Conservation (phyloP, 2,329 filamentous ascomycete species). For the Pezicula carpinea region DNA sequence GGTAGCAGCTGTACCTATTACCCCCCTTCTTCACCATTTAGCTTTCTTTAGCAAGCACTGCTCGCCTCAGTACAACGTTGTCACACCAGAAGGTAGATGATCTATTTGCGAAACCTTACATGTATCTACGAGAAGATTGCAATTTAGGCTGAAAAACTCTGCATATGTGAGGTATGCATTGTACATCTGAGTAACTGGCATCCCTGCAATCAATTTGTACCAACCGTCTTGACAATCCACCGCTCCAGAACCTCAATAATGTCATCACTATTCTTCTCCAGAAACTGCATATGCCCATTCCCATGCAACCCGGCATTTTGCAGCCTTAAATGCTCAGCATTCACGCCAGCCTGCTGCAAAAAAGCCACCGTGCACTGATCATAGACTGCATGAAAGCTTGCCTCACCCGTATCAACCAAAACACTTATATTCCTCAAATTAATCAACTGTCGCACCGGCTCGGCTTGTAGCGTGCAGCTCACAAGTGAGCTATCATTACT, state of each 20-base stretch:
- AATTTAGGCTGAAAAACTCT: too few relatives aligned
- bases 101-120: too few relatives aligned
- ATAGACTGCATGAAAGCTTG: slow-evolving; percentile 42
- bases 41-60: too few relatives aligned
- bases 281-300: slow-evolving; percentile 44
- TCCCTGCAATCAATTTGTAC: not conserved
- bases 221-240: slow-evolving; percentile 21
- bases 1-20: too few relatives aligned
- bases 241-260: slow-evolving; percentile 28
- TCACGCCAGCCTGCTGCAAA: slow-evolving; percentile 38
- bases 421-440: slow-evolving; percentile 33
- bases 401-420: slow-evolving; percentile 36
- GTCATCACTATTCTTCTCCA: slow-evolving; percentile 42
- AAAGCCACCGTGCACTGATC: slow-evolving; percentile 39
- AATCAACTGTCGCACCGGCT: slow-evolving; percentile 29
- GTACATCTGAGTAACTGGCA: too few relatives aligned
- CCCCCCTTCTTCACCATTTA: too few relatives aligned
- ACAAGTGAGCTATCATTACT: slow-evolving; percentile 18
- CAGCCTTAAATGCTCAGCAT: slow-evolving; percentile 32
- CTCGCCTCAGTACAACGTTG: too few relatives aligned
- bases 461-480: slow-evolving; percentile 31
- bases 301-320: slow-evolving; percentile 35
- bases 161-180: too few relatives aligned
- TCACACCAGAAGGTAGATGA: too few relatives aligned
- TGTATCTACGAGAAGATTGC: too few relatives aligned